Conservation (phyloP, 202 grass and related monocot species). For the Elaeis oleifera region DNA sequence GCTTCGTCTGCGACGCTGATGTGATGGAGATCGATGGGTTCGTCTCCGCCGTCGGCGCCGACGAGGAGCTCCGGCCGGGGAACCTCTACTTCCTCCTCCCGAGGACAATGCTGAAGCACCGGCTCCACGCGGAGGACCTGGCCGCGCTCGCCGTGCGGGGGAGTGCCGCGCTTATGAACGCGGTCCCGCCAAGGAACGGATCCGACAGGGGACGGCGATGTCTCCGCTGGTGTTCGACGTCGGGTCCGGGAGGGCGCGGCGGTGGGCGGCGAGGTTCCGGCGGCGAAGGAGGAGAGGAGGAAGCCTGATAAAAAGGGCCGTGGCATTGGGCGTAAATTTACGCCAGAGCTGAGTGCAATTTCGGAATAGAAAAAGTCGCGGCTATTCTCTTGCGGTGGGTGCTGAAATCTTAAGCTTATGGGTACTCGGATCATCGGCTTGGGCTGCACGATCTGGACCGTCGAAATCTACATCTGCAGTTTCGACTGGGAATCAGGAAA, state of each 20-base stretch:
- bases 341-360: slow-evolving; percentile 8
- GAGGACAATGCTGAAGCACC: slow-evolving; percentile 11
- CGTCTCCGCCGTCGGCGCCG: not conserved
- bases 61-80: slow-evolving; percentile 11
- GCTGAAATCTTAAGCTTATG: too few species aligned
- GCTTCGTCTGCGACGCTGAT: slow-evolving; percentile 25
- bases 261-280: too few species aligned
- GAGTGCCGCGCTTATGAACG: slow-evolving; percentile 1
- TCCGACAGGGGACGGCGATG: not conserved
- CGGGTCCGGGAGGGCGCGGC: not conserved
- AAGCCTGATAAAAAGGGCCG: not conserved
- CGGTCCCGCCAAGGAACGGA: not conserved
- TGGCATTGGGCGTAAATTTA: slow-evolving; percentile 5
- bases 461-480: too few species aligned
- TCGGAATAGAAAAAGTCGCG: not conserved
- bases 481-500: too few species aligned
- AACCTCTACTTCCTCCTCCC: slow-evolving; percentile 26
- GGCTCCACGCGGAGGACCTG: slow-evolving; percentile 18
- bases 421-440: too few species aligned
- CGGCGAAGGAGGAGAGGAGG: not conserved
- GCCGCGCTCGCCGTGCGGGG: slow-evolving; percentile 23
- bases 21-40: slow-evolving; percentile 19
- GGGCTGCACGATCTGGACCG: too few species aligned
- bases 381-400: too few species aligned
- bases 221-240: slow-evolving; percentile 10